Percentiles rank a stretch among this genome's conserved stretches.
phyloP scores from a whole-genome alignment of 1,284 basidiomycete species.

The Ganoderma leucocontextum region DNA sequence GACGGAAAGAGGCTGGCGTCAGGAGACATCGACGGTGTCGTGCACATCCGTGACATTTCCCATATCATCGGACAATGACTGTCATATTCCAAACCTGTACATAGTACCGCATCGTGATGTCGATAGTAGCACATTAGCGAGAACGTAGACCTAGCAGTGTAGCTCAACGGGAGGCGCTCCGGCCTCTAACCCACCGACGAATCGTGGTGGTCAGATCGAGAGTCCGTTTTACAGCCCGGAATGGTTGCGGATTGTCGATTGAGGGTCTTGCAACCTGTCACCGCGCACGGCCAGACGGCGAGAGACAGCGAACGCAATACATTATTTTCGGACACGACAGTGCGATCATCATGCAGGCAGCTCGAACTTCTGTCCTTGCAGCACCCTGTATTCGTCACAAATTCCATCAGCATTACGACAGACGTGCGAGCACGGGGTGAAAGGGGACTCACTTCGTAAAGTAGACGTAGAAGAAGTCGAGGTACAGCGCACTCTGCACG shows the following conservation, averaged over 20 bases:
- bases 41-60: not conserved
- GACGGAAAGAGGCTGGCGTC: not conserved
- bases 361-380: constrained; percentile 81
- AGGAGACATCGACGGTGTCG: not conserved
- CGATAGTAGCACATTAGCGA: not conserved
- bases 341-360: constrained; percentile 61
- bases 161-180: not conserved
- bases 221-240: not conserved
- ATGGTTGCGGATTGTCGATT: no score
- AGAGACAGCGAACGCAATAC: constrained; percentile 28
- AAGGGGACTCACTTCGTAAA: constrained; percentile 70
- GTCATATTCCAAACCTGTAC: not conserved
- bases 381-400: constrained; percentile 53
- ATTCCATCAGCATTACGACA: not conserved
- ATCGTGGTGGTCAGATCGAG: not conserved
- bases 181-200: no score
- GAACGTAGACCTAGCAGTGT: not conserved
- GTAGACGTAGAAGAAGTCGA: constrained; percentile 96
- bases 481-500: constrained; percentile 95
- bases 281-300: not conserved
- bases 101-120: not conserved
- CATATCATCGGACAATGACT: not conserved
- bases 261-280: no score
- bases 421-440: constrained; percentile 44
- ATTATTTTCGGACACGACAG: constrained; percentile 33